Conservation (phyloP, 495 filamentous ascomycete genomes). For the Pyrenula aspistea region DNA sequence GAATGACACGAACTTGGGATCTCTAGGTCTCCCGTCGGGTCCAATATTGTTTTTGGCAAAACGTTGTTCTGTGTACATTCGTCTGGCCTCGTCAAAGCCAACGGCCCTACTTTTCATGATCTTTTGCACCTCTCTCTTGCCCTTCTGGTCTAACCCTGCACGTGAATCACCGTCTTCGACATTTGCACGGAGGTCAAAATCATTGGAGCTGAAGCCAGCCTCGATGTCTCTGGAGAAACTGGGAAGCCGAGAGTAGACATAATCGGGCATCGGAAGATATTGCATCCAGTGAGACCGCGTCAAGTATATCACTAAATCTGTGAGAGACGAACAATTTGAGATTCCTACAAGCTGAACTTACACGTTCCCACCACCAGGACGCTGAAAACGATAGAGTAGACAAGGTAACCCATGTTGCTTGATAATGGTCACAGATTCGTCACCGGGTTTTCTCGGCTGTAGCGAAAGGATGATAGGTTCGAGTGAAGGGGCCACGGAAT, state of each 20-base stretch:
- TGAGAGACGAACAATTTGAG: slow-evolving; percentile 4
- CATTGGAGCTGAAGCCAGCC: slow-evolving; percentile 65
- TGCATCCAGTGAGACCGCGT: slow-evolving; percentile 68
- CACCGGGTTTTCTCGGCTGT: neutral
- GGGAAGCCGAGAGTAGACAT: slow-evolving; percentile 63
- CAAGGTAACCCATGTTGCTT: slow-evolving; percentile 54
- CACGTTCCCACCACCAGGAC: slow-evolving; percentile 49
- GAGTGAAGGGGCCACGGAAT: neutral
- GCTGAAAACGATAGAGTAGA: slow-evolving; percentile 60
- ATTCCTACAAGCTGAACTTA: slow-evolving; percentile 20
- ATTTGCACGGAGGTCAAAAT: slow-evolving; percentile 74
- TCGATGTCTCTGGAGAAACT: slow-evolving; percentile 73
- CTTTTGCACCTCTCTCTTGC: slow-evolving; percentile 65
- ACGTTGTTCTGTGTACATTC: slow-evolving; percentile 69
- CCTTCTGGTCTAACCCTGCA: slow-evolving; percentile 64
- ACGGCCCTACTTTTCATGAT: slow-evolving; percentile 77
- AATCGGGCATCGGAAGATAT: slow-evolving; percentile 40
- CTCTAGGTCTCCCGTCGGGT: slow-evolving; percentile 73
- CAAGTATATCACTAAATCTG: slow-evolving; percentile 53
- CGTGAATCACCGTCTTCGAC: slow-evolving; percentile 63
- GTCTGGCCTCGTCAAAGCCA: slow-evolving; percentile 81
- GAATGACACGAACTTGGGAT: slow-evolving; percentile 93
- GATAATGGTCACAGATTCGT: neutral
- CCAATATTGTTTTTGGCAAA: slow-evolving; percentile 82
- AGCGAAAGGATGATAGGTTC: neutral